These are phyloP conservation scores for Diplodia seriata DNA, from an alignment of 2,329 filamentous ascomycete species.

Conservation along the genomic window DNA sequence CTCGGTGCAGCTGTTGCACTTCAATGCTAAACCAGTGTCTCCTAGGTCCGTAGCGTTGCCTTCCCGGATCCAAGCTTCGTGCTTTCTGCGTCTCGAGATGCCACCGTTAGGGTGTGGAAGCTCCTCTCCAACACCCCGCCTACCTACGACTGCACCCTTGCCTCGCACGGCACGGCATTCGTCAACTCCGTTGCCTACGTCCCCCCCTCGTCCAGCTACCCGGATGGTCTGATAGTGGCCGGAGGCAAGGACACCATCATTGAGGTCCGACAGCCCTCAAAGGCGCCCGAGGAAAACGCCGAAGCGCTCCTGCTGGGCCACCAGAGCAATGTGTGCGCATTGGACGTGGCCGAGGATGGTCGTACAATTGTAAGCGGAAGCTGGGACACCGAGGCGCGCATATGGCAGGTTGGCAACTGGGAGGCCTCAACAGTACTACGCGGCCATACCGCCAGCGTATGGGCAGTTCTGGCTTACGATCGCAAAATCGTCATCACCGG, in stretches of 20 bases:
- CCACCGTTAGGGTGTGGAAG: constrained; percentile 87
- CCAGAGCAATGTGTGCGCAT: constrained; percentile 82
- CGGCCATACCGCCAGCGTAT: constrained; percentile 83
- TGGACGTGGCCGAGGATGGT: constrained; percentile 78
- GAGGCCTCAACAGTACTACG: constrained; percentile 73
- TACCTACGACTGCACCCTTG: constrained; percentile 76
- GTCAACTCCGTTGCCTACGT: constrained; percentile 85
- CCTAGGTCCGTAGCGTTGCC: constrained; percentile 82
- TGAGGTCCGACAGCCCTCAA: constrained; percentile 78
- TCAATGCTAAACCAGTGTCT: constrained; percentile 9
- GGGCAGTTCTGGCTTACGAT: constrained; percentile 88
- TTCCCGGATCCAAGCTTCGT: constrained; percentile 77
- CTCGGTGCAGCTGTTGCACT: neutral
- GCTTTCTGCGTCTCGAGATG: constrained; percentile 89
- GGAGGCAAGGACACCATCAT: constrained; percentile 93
- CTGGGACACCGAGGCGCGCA: constrained; percentile 87
- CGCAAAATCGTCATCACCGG: constrained; percentile 79
- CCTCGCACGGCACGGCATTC: constrained; percentile 81
- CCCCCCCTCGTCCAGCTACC: constrained; percentile 69
- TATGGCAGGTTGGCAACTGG: constrained; percentile 90
- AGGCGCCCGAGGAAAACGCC: constrained; percentile 74
- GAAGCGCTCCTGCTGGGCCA: constrained; percentile 88
- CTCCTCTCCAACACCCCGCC: constrained; percentile 70
- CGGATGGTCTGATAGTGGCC: constrained; percentile 83
- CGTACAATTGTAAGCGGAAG: constrained; percentile 85